Evolutionary conservation across 345 rosid genomes (phyloP), one percentile per base, ranked within the genome.

Genomic region (Populus simonii): DNA sequence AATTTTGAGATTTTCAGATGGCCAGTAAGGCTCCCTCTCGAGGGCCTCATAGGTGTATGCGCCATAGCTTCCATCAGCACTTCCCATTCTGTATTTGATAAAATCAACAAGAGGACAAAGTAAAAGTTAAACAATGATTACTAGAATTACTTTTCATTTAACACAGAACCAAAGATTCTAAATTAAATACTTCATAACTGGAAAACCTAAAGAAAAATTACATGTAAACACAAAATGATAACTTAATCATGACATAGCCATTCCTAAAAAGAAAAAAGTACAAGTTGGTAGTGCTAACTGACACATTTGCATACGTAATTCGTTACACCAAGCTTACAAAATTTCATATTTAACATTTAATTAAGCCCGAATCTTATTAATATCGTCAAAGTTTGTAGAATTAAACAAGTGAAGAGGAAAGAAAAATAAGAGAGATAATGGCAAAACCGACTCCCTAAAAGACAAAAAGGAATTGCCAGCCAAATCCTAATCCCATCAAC

Each of bases 11-110:
- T 91, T 91, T 84, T 89, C 92, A 7, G 95, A 88, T 4, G 97
- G 97, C 99, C 99, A 96, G 84, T 96, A 93, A 33, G 83, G 93
- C 80, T 93, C 97, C 81, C 97, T 92, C 84, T 89, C 96, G 12
- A 96, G 92, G 71, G 79, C 81, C 84, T 87, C 89, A 79, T 92
- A 92, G 76, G 98, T 96, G 90, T 89, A 94, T 9, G 89, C 89
- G 17, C 97, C 98, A 77, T 91, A 91, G 71, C 59, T 84, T 81
- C 88, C 94, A 74, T 89, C 91, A 47, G 72, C 76, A 71, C 90
- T 88, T 78, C 91, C 93, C 98, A 93, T 96, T 83, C 93, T 91
- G 84, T 8, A 70, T 35, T 25, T 13, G 69, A 6, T 33, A 13
- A 62, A 78, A 59, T 55, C 41, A 53, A 20, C 8, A 27, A 29